Percentiles rank a stretch among this genome's conserved stretches.
Conservation (phyloP, 2,329 filamentous ascomycete genomes). For the Tothia fuscella region DNA sequence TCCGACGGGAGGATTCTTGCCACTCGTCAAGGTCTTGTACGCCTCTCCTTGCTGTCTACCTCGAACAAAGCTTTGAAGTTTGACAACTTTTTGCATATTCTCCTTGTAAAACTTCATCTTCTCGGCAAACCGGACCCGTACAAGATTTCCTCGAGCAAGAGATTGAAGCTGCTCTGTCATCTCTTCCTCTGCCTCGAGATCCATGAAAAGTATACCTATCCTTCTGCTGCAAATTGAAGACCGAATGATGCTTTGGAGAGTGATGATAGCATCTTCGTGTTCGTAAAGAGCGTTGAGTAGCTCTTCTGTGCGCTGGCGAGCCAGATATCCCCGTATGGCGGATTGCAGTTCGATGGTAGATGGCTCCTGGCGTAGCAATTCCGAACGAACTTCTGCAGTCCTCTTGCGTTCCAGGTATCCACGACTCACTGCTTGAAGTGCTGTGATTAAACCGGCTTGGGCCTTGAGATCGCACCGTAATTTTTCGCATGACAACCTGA, state of each 20-base stretch:
- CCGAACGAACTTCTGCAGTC: slow-evolving; percentile 21
- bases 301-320: slow-evolving; percentile 46
- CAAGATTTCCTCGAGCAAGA: slow-evolving; percentile 56
- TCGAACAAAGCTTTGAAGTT: slow-evolving; percentile 93
- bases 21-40: slow-evolving; percentile 91
- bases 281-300: slow-evolving; percentile 60
- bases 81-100: slow-evolving; percentile 98
- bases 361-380: slow-evolving; percentile 32
- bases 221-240: slow-evolving; percentile 67
- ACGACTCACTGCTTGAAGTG: slow-evolving; percentile 30
- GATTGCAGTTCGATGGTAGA: slow-evolving; percentile 40
- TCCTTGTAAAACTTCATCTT: slow-evolving; percentile 83
- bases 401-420: slow-evolving; percentile 23
- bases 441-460: slow-evolving; percentile 20
- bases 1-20: slow-evolving; percentile 91
- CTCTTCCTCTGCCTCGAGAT: slow-evolving; percentile 77
- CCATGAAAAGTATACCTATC: slow-evolving; percentile 60
- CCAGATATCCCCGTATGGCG: slow-evolving; percentile 51
- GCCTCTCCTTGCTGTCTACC: slow-evolving; percentile 94
- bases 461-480: slow-evolving; percentile 22
- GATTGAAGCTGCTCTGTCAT: slow-evolving; percentile 63
- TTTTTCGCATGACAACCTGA: slow-evolving; percentile 20
- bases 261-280: slow-evolving; percentile 52
- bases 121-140: slow-evolving; percentile 65
- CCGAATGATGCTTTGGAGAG: slow-evolving; percentile 64